Evolutionary conservation across 2,329 filamentous ascomycete genomes (phyloP).

Genomic region (Fonsecaea multimorphosa): DNA sequence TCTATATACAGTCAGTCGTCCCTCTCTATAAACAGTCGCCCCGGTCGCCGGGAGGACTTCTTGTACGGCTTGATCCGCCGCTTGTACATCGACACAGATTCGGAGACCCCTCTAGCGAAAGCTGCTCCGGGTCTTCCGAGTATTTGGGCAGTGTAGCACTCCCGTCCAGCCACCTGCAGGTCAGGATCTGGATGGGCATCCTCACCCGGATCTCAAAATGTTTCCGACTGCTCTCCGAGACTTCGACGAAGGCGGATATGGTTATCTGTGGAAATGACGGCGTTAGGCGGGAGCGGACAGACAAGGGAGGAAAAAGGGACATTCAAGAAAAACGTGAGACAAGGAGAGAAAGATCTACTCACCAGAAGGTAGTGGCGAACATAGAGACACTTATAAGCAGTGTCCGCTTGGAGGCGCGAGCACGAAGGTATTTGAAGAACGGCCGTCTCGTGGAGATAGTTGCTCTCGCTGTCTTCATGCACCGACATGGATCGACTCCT

Average conservation of each 20-base stretch:
- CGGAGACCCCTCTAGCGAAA: constrained; percentile 4
- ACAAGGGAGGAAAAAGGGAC: too few relatives aligned
- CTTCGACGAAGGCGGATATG: constrained; percentile 9
- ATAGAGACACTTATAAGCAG: constrained; percentile 19
- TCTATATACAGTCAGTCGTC: background rate
- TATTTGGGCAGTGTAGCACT: constrained; percentile 18
- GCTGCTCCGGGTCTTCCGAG: constrained; percentile 9
- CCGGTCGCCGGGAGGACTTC: background rate
- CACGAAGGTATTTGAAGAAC: constrained; percentile 10
- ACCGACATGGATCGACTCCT: constrained; percentile 17
- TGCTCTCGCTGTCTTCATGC: background rate
- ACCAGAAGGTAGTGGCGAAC: constrained; percentile 18
- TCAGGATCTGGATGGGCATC: constrained; percentile 16
- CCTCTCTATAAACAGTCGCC: background rate
- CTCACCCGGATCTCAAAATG: constrained; percentile 16
- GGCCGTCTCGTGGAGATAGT: constrained; percentile 12
- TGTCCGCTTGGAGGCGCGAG: constrained; percentile 17
- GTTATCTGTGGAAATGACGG: constrained; percentile 2
- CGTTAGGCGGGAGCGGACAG: background rate
- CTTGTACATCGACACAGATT: constrained; percentile 7
- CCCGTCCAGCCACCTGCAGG: constrained; percentile 13
- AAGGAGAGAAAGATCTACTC: background rate
- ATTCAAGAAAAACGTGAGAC: background rate
- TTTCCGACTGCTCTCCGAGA: constrained; percentile 15
- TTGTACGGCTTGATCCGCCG: background rate